Conservation (phyloP, 1,284 basidiomycete species). For the Lignosus rhinocerotis region DNA sequence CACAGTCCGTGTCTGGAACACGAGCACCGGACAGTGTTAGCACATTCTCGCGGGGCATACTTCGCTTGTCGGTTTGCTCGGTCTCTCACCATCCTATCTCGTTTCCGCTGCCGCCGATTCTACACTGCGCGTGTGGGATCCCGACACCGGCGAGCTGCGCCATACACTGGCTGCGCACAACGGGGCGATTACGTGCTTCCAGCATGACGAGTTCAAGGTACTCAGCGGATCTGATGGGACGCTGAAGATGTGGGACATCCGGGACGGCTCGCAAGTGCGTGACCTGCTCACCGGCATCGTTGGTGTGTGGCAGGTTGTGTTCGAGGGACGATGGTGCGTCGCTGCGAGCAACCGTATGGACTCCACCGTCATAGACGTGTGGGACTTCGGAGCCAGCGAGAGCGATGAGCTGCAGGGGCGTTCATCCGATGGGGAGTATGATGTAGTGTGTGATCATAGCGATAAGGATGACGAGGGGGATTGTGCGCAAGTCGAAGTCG, state of each 20-base stretch:
- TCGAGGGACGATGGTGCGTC: conserved; percentile 90
- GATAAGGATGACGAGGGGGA: conserved; percentile 54
- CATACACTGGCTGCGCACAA: conserved; percentile 86
- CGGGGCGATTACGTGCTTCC: conserved; percentile 96
- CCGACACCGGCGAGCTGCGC: conserved; percentile 74
- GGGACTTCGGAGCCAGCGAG: conserved; percentile 79
- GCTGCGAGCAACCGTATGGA: conserved; percentile 86
- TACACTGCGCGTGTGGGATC: conserved; percentile 91
- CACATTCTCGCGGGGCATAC: conserved; percentile 85
- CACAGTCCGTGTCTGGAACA: conserved; percentile 91
- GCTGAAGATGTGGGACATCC: conserved; percentile 94
- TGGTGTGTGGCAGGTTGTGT: conserved; percentile 95
- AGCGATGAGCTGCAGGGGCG: conserved; percentile 47
- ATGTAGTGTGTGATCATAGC: conserved; percentile 49
- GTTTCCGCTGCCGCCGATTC: conserved; percentile 95
- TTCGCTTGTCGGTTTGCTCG: conserved; percentile 85
- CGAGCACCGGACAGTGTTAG: conserved; percentile 76
- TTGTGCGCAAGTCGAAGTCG: conserved; percentile 44
- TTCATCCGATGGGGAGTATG: conserved; percentile 31
- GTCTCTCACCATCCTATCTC: conserved; percentile 83
- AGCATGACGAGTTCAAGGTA: conserved; percentile 96
- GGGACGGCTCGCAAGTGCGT: conserved; percentile 79
- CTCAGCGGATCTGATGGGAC: conserved; percentile 94
- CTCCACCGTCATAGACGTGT: conserved; percentile 79
- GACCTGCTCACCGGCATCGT: conserved; percentile 88